These are phyloP conservation scores for Sphagnum magellanicum DNA, from an alignment of 228 moss, liverwort and hornwort species.

Conservation along the genomic window DNA sequence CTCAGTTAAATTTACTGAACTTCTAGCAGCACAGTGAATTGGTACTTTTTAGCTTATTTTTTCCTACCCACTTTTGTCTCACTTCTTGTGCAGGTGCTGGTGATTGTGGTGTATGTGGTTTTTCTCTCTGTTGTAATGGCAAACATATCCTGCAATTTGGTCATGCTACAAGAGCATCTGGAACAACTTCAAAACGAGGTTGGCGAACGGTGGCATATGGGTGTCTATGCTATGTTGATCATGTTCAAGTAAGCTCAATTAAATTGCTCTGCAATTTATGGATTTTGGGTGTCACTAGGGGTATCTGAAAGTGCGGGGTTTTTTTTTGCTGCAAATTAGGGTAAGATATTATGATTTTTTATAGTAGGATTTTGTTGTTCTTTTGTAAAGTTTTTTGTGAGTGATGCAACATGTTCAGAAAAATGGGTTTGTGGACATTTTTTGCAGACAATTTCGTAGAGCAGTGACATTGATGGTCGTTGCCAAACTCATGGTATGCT, in stretches of 20 bases:
- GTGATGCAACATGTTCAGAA: too few relatives aligned
- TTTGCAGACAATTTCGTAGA: conserved; percentile 73
- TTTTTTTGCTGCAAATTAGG: too few relatives aligned
- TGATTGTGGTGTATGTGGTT: conserved; percentile 58
- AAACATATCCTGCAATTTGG: conserved; percentile 61
- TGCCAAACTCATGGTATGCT: conserved; percentile 58
- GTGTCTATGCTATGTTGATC: conserved; percentile 61
- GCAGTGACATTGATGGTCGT: conserved; percentile 79
- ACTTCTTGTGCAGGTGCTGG: conserved; percentile 43
- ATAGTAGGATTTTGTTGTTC: too few relatives aligned
- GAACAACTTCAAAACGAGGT: conserved; percentile 85
- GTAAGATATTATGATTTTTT: too few relatives aligned
- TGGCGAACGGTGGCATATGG: conserved; percentile 79
- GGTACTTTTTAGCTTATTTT: too few relatives aligned
- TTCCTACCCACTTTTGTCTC: background rate
- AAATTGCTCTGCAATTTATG: too few relatives aligned
- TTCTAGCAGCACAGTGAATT: too few relatives aligned
- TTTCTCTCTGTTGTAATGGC: conserved; percentile 70
- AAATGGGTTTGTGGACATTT: too few relatives aligned
- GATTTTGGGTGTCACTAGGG: too few relatives aligned
- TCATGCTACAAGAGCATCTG: conserved; percentile 66
- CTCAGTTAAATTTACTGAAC: too few relatives aligned
- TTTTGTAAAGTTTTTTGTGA: too few relatives aligned
- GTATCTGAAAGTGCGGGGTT: too few relatives aligned
- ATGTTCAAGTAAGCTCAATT: conserved; percentile 74